phyloP scores from a whole-genome alignment of 495 filamentous ascomycete species.

The Hypoxylon cercidicola region DNA sequence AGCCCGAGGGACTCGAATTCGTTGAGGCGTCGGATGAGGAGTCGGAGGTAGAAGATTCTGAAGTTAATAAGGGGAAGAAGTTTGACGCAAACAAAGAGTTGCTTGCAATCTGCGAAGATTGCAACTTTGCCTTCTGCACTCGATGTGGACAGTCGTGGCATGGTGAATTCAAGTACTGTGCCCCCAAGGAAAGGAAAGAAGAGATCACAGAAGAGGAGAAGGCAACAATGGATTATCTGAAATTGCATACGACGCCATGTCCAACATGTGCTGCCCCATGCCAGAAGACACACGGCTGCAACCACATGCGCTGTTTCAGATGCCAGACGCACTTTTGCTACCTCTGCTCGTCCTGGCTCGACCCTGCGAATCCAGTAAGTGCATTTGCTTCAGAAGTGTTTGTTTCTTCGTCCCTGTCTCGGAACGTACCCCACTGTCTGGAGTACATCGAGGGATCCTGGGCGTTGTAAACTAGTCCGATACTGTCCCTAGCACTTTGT shows the following conservation, averaged over 20 bases:
- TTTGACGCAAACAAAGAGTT: constrained; percentile 46
- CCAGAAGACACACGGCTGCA: constrained; percentile 94
- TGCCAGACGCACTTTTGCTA: constrained; percentile 97
- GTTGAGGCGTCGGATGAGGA: constrained; percentile 61
- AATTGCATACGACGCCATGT: constrained; percentile 82
- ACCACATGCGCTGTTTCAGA: constrained; percentile 95
- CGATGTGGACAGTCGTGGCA: constrained; percentile 80
- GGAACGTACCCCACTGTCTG: not conserved
- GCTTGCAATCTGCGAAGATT: constrained; percentile 87
- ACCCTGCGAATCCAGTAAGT: constrained; percentile 71
- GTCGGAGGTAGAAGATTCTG: constrained; percentile 51
- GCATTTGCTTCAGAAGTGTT: constrained; percentile 1
- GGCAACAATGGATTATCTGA: constrained; percentile 83
- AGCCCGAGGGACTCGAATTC: constrained; percentile 65
- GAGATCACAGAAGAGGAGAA: constrained; percentile 84
- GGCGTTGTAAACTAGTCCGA: not conserved
- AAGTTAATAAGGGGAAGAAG: constrained; percentile 42
- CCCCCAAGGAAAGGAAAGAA: constrained; percentile 66
- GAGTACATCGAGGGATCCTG: not conserved
- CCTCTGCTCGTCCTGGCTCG: constrained; percentile 88
- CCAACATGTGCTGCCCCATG: constrained; percentile 88
- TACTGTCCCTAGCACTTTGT: not conserved
- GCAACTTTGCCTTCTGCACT: constrained; percentile 89
- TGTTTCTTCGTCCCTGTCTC: not conserved
- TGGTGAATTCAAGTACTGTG: constrained; percentile 75